Base-by-base conservation (phyloP, 2,329 filamentous ascomycete genomes). In the Colletotrichum sansevieriae region DNA sequence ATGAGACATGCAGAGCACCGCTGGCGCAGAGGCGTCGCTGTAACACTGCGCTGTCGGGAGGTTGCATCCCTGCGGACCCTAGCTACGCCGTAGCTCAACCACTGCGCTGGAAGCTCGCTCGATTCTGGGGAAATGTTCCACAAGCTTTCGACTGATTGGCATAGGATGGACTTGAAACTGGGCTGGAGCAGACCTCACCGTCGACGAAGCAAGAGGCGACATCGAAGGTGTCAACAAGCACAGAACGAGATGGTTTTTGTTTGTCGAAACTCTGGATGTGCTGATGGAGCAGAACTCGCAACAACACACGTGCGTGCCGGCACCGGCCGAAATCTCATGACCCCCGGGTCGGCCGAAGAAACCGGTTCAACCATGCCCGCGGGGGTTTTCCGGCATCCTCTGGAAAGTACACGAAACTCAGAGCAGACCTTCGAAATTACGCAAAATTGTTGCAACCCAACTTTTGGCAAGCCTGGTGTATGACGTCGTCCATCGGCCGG, bases 81-180 rank as follows among this genome's bases (percentile, higher is more conserved):
- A 18, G 18, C 18, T 22, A 29, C 41, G 44, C 25, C 18, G 13
- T 47, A 54, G 55, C 29, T 54, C 5, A 46, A 52, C 55, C 46
- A 46, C n/a, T 4, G 20, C 8, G 35, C 29, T 44, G 63, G 63
- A 18, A 35, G 3, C 46, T 25, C 44, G 12, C 25, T 43, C 39
- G n/a, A 43, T 18, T 59, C 54, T 37, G 55, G 25, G 35, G 37
- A 44, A 29, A 60, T 18, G 63, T 60, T 65, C 63, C 55, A 65
- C 55, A 46, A n/a, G 39, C 46, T 51, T 3, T 60, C 63, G 33
- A 15, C 4, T 6, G 55, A 60, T 39, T 18, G 49, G 35, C 46
- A 44, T 43, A 4, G n/a, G 43, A 58, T 25, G 62, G 59, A 60
- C 37, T 11, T 18, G 18, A 60, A 59, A 22, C 18, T 7, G 12